Percentiles rank a stretch among this genome's conserved stretches.
These are phyloP conservation scores for Coniferiporia weirii DNA, from an alignment of 1,284 basidiomycete species.

Conservation along the genomic window DNA sequence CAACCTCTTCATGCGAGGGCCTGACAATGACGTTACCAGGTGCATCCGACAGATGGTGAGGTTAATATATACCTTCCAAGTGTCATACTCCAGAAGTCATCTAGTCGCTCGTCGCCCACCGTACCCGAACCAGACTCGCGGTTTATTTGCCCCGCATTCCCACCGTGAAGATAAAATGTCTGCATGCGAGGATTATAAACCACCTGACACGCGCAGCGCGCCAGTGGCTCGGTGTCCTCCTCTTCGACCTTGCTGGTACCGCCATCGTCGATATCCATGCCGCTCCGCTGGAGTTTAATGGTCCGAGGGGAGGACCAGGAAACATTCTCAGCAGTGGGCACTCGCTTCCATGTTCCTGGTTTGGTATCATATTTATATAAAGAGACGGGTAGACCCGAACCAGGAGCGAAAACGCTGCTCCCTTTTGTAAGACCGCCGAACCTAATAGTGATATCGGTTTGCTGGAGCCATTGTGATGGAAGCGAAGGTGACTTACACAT, in stretches of 20 bases:
- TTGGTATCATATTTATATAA: conserved; percentile 53
- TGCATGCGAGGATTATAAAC: conserved; percentile 58
- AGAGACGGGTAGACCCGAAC: conserved; percentile 49
- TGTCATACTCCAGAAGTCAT: conserved; percentile 74
- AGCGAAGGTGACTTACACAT: conserved; percentile 46
- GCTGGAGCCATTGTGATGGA: too few relatives aligned
- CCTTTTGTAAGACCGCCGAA: conserved; percentile 1
- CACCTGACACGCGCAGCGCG: conserved; percentile 72
- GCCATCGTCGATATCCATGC: background rate
- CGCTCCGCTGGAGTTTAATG: conserved; percentile 13
- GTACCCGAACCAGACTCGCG: conserved; percentile 11
- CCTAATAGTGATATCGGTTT: background rate
- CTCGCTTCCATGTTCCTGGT: conserved; percentile 60
- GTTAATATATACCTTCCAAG: conserved; percentile 47
- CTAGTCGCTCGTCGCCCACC: conserved; percentile 45
- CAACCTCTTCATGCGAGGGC: conserved; percentile 51
- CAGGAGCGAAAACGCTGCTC: background rate
- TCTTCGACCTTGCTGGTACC: conserved; percentile 14
- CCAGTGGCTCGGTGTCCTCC: conserved; percentile 33
- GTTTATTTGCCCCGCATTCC: conserved; percentile 46
- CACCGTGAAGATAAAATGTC: conserved; percentile 64
- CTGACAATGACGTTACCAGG: conserved; percentile 30
- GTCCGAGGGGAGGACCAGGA: background rate
- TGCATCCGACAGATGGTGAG: conserved; percentile 1
- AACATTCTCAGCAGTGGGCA: conserved; percentile 24